A percentile compares a stretch with the other conserved stretches of the same genome.
phyloP scores from a whole-genome alignment of 306 rosid genomes.

The Albizia julibrissin region DNA sequence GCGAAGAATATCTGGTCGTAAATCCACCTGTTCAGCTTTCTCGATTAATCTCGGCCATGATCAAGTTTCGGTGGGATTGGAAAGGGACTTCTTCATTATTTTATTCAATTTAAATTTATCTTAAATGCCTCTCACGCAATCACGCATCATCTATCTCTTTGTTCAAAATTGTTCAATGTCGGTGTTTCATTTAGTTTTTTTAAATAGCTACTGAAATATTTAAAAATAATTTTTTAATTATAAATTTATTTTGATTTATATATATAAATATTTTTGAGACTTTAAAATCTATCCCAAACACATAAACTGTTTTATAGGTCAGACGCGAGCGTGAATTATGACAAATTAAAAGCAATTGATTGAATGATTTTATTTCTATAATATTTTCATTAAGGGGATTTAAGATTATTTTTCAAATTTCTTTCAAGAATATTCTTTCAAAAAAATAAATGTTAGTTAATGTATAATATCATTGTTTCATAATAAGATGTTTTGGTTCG shows the following conservation, averaged over 20 bases:
- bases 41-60: conserved; percentile 34
- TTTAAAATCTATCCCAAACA: no score
- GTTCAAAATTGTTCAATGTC: background rate
- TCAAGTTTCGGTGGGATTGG: background rate
- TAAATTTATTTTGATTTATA: no score
- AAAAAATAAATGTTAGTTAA: background rate
- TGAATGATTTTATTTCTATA: background rate
- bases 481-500: background rate
- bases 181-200: no score
- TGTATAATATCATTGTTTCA: no score
- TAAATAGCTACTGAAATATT: no score
- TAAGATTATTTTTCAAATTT: background rate
- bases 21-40: background rate
- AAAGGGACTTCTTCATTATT: background rate
- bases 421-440: background rate
- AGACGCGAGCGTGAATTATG: no score
- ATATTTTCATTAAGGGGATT: background rate
- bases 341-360: no score
- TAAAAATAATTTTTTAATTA: no score
- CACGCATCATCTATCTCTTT: background rate
- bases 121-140: no score
- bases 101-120: background rate
- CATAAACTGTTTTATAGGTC: no score
- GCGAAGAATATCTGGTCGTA: conserved; percentile 1
- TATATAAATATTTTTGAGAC: no score